Evolutionary conservation across 441 rosid genomes (phyloP).

Genomic region (Euphorbia schlechtendalii): DNA sequence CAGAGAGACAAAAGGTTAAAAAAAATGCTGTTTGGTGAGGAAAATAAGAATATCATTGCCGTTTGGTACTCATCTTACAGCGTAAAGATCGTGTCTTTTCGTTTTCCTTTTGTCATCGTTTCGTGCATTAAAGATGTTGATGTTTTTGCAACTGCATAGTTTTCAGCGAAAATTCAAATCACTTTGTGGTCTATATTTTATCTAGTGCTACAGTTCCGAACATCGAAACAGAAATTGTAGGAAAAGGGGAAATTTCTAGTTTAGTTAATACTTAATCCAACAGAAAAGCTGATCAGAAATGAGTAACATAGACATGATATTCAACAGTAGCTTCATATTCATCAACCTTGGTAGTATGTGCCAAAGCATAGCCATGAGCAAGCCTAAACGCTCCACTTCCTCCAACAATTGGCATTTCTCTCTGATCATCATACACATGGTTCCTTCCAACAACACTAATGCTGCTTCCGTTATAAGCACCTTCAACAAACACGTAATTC

Average conservation of each 20-base stretch:
- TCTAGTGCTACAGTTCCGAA: not conserved
- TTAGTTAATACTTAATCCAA: too few relatives aligned
- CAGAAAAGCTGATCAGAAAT: constrained; percentile 11
- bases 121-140: constrained; percentile 30
- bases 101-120: constrained; percentile 6
- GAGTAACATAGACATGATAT: constrained; percentile 50
- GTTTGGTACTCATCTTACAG: constrained; percentile 44
- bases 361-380: constrained; percentile 62
- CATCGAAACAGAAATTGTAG: not conserved
- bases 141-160: constrained; percentile 26
- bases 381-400: constrained; percentile 65
- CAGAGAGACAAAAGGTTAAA: constrained; percentile 75
- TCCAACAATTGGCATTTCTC: constrained; percentile 64
- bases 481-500: constrained; percentile 46
- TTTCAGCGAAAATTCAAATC: constrained; percentile 15
- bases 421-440: constrained; percentile 24
- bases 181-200: not conserved
- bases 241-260: too few relatives aligned
- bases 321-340: constrained; percentile 39
- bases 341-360: constrained; percentile 33
- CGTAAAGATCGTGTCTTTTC: constrained; percentile 7
- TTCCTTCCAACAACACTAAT: constrained; percentile 55
- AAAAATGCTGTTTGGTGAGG: constrained; percentile 88
- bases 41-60: constrained; percentile 83
- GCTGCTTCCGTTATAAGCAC: constrained; percentile 49